phyloP scores from a whole-genome alignment of 768 basidiomycete genomes.

The Hirschioporus abietinus region DNA sequence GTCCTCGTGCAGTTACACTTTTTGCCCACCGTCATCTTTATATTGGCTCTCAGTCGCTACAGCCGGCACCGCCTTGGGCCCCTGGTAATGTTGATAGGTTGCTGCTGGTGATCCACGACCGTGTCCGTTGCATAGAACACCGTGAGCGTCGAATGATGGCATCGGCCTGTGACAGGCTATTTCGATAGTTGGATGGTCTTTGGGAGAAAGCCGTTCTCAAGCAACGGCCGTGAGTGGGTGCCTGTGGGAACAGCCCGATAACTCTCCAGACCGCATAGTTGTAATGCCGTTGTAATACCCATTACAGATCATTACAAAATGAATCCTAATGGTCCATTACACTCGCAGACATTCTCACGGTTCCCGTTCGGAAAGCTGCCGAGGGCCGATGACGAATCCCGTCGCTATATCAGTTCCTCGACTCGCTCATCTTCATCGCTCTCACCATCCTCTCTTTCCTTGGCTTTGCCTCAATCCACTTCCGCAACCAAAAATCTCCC shows the following conservation, averaged over 20 bases:
- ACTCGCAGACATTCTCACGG: not conserved
- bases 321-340: not conserved
- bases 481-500: constrained; percentile 22
- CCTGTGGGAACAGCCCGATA: not conserved
- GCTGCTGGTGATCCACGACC: not conserved
- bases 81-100: not conserved
- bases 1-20: not conserved
- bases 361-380: not conserved
- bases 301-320: not conserved
- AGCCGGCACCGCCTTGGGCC: not conserved
- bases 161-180: not conserved
- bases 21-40: not conserved
- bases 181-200: not conserved
- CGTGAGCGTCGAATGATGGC: not conserved
- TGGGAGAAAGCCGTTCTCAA: not conserved
- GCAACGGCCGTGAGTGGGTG: not conserved
- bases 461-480: constrained; percentile 16
- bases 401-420: constrained; percentile 1
- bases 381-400: constrained; percentile 1
- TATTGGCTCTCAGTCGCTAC: not conserved
- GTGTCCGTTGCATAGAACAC: not conserved
- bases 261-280: too few relatives aligned
- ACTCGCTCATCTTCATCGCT: constrained; percentile 13
- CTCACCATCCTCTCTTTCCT: constrained; percentile 27
- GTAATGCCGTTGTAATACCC: not conserved